Evolutionary conservation across 305 asterid genomes (phyloP).

Genomic region (Solanum hybrid): DNA sequence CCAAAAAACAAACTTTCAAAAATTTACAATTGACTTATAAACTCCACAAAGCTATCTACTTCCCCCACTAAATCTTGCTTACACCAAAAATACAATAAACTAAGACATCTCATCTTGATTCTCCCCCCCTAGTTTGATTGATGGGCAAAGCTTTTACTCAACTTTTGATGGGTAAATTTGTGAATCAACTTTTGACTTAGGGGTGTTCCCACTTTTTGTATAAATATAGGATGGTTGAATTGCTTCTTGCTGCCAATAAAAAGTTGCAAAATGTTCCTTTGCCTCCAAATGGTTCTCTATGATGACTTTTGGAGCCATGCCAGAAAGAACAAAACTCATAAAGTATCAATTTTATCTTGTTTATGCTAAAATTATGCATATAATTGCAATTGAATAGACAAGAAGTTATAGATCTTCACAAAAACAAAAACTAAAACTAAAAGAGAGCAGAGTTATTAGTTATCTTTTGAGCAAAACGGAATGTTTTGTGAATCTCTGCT

Average conservation of each 20-base stretch:
- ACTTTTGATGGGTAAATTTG: background rate
- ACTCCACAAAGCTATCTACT: background rate
- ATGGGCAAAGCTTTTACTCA: background rate
- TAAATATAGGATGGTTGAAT: background rate
- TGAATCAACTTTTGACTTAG: background rate
- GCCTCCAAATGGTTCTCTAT: background rate
- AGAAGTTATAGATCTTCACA: background rate
- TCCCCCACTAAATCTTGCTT: background rate
- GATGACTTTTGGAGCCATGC: background rate
- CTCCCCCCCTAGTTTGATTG: background rate
- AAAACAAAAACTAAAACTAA: background rate
- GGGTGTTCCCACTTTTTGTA: background rate
- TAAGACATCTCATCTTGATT: background rate
- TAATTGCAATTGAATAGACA: background rate
- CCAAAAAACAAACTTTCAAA: background rate
- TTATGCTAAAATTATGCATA: background rate
- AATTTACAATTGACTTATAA: background rate
- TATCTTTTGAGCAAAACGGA: background rate
- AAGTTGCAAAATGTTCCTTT: background rate
- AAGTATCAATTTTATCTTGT: background rate
- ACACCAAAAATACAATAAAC: background rate
- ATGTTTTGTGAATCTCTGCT: background rate
- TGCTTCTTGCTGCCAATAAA: background rate
- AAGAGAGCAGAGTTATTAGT: background rate
- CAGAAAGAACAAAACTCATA: background rate